Base-by-base conservation (phyloP, 345 rosid species). In the Dovyalis caffra region DNA sequence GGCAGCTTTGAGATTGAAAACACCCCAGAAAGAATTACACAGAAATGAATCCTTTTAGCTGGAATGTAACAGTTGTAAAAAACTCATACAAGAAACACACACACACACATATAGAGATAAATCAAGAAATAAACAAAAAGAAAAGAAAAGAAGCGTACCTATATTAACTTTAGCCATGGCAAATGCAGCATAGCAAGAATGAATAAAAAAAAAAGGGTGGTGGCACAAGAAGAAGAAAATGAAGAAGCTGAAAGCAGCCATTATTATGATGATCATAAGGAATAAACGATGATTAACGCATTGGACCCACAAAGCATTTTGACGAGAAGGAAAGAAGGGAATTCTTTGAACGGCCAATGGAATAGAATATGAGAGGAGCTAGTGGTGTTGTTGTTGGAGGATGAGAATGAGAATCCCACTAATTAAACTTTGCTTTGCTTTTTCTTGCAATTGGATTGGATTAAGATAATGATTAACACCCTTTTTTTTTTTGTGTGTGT, bases 281-380 rank as follows among this genome's bases (percentile, higher is more conserved):
- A 74, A 78, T 81, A 70, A 74, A 73, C n/a, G 67, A 73, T 72
- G 61, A 74, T 74, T 76, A 80, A 84, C 84, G 90, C 84, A 60
- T 61, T 79, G 95, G 92, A 78, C 95, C 95, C 91, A 79, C 88
- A 57, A 80, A 84, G 86, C 89, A 84, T 83, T 78, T 74, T 45
- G 64, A 8, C 6, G 26, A 25, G 12, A 64, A 14, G n/a, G n/a
- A 64, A 26, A 23, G 63, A 8, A 73, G 4, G 56, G 56, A 31
- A 20, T 61, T 15, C 38, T 64, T n/a, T 28, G 56, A 16, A 64
- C 58, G 49, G 43, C 69, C 78, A 79, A 34, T 71, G 61, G 76
- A 60, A 77, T 71, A 80, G 86, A 79, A 76, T 78, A 82, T 56
- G 49, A 26, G 68, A 77, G n/a, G 43, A 32, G 14, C 56, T 5